phyloP scores from a whole-genome alignment of 129 eudicot genomes.

The Flaveria ramosissima region DNA sequence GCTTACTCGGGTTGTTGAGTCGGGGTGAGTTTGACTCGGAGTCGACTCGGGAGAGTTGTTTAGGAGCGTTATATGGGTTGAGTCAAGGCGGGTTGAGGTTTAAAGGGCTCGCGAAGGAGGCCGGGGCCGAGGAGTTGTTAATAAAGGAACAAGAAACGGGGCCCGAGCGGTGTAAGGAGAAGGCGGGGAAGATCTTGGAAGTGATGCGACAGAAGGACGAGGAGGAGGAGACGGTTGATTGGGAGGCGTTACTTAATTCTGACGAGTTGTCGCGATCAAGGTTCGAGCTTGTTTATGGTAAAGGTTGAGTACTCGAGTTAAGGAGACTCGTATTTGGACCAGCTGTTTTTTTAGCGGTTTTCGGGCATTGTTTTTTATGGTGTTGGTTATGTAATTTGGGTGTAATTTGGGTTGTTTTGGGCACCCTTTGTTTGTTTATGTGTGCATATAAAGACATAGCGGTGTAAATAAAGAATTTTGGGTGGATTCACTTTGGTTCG shows the following conservation, averaged over 20 bases:
- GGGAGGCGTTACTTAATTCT: conserved; percentile 70
- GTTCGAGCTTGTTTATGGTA: conserved; percentile 31
- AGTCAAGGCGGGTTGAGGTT: conserved; percentile 84
- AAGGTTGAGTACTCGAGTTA: neutral
- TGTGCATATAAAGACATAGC: conserved; percentile 23
- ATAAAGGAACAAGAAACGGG: conserved; percentile 37
- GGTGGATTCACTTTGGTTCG: neutral
- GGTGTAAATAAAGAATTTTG: conserved; percentile 41
- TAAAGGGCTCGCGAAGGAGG: conserved; percentile 80
- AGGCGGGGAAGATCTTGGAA: conserved; percentile 56
- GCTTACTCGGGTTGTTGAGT: conserved; percentile 51
- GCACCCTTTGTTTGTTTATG: conserved; percentile 27
- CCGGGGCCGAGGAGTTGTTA: conserved; percentile 66
- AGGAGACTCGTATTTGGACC: conserved; percentile 10
- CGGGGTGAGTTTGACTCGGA: conserved; percentile 52
- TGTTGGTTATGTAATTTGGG: conserved; percentile 15
- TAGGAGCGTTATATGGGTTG: conserved; percentile 67
- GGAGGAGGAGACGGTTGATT: conserved; percentile 69
- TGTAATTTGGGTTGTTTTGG: conserved; percentile 9
- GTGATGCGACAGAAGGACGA: conserved; percentile 55
- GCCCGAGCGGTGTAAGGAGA: conserved; percentile 43
- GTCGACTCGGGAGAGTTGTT: conserved; percentile 65
- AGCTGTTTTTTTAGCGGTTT: conserved; percentile 21
- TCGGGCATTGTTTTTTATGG: conserved; percentile 13
- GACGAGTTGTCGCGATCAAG: conserved; percentile 54